Conservation (phyloP, 2,329 filamentous ascomycete species). For the Malbranchea cinnamomea region DNA sequence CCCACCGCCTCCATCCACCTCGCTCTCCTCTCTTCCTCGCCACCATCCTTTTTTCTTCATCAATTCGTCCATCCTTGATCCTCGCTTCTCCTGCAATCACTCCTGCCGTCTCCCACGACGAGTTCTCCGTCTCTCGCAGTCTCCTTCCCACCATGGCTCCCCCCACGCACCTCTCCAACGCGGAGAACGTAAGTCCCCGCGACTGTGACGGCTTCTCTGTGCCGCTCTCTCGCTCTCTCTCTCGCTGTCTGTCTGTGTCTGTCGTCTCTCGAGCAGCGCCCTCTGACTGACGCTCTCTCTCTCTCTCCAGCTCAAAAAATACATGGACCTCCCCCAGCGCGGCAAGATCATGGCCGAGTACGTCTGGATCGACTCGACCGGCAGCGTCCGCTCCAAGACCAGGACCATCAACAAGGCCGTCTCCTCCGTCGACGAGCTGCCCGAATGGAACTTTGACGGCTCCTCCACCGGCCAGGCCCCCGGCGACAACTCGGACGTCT, state of each 20-base stretch:
- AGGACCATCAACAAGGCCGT: constrained; percentile 55
- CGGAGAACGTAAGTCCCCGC: constrained; percentile 27
- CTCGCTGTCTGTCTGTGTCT: too few relatives aligned
- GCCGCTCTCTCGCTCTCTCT: too few relatives aligned
- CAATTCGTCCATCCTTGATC: background rate
- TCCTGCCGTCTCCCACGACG: background rate
- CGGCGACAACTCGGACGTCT: constrained; percentile 93
- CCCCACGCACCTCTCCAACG: constrained; percentile 20
- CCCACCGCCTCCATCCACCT: too few relatives aligned
- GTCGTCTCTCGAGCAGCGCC: too few relatives aligned
- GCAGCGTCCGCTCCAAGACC: constrained; percentile 83
- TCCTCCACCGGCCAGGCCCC: constrained; percentile 86
- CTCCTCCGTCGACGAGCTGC: constrained; percentile 46
- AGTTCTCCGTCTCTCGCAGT: constrained; percentile 3
- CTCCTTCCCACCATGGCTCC: constrained; percentile 12
- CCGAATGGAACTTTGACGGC: constrained; percentile 74
- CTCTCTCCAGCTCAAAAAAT: constrained; percentile 64
- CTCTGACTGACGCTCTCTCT: constrained; percentile 1
- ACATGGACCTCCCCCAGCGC: constrained; percentile 78
- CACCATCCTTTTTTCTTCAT: constrained; percentile 4
- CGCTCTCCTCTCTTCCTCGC: constrained; percentile 3
- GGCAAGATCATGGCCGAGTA: constrained; percentile 87
- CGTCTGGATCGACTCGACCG: constrained; percentile 81
- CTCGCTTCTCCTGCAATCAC: background rate
- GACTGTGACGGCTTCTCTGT: too few relatives aligned